phyloP scores from a whole-genome alignment of 768 basidiomycete genomes.

The Albatrellus ellisii region DNA sequence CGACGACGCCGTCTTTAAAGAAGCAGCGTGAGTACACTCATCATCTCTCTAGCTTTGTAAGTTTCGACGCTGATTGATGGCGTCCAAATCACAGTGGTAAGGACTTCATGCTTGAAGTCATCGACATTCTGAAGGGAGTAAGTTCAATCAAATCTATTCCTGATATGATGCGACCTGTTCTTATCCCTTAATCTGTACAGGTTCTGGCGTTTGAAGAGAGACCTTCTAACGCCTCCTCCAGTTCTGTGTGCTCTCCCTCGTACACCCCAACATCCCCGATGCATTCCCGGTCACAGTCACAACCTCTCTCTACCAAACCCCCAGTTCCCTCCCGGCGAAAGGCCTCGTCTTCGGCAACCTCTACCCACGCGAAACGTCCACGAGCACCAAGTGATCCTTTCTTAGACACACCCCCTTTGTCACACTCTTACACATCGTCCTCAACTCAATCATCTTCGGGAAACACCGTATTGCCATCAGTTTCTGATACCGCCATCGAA shows the following conservation, averaged over 20 bases:
- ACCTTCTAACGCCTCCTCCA: constrained; percentile 13
- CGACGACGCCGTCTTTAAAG: constrained; percentile 90
- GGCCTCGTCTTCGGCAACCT: constrained; percentile 27
- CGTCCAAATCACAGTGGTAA: constrained; percentile 49
- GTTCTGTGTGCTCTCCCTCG: constrained; percentile 19
- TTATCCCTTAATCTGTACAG: constrained; percentile 18
- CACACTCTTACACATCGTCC: constrained; percentile 43
- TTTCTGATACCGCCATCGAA: constrained; percentile 27
- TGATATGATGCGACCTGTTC: constrained; percentile 4
- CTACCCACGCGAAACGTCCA: constrained; percentile 45
- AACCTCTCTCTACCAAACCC: constrained; percentile 30
- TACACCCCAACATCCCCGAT: constrained; percentile 25
- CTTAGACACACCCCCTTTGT: constrained; percentile 52
- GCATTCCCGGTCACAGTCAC: constrained; percentile 45
- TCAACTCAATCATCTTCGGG: constrained; percentile 24
- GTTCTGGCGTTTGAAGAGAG: constrained; percentile 67
- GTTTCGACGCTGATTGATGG: constrained; percentile 11
- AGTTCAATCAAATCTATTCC: constrained; percentile 26
- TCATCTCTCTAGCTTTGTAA: constrained; percentile 9
- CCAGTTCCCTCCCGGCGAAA: constrained; percentile 14
- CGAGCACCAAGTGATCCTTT: constrained; percentile 75
- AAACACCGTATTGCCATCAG: constrained; percentile 21
- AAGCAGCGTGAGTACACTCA: constrained; percentile 64
- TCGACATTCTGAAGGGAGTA: constrained; percentile 84
- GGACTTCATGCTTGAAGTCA: constrained; percentile 89